Percentiles rank a stretch among this genome's conserved stretches.
phyloP scores from a whole-genome alignment of 2,329 filamentous ascomycete species.

The Colletotrichum kahawae region DNA sequence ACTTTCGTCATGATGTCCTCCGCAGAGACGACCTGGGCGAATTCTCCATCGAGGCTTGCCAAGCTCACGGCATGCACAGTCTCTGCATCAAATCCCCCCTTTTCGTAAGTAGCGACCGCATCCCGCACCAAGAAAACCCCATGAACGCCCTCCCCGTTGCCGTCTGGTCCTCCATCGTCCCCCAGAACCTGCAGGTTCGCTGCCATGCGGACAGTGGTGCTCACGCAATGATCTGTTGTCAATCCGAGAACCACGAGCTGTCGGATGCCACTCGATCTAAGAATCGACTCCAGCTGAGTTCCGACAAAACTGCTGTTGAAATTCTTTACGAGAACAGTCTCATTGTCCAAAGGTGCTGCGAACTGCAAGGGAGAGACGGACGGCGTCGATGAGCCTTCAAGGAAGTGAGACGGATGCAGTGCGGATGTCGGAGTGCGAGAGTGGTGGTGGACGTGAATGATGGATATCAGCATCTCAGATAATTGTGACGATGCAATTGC shows the following conservation, averaged over 20 bases:
- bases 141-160: constrained; percentile 29
- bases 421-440: constrained; percentile 37
- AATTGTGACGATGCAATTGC: background rate
- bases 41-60: constrained; percentile 49
- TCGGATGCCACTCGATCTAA: constrained; percentile 36
- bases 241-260: constrained; percentile 47
- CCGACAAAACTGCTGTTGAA: constrained; percentile 53
- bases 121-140: constrained; percentile 45
- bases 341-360: constrained; percentile 32
- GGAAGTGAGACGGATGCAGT: constrained; percentile 38
- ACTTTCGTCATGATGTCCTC: background rate
- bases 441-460: constrained; percentile 52
- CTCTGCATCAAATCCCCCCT: constrained; percentile 47
- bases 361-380: constrained; percentile 32
- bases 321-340: constrained; percentile 45
- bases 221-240: constrained; percentile 55
- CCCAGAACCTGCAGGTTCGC: constrained; percentile 49
- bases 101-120: constrained; percentile 50
- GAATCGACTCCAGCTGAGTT: constrained; percentile 41
- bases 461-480: constrained; percentile 27
- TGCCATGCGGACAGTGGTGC: constrained; percentile 52
- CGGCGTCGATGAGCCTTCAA: constrained; percentile 30
- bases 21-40: constrained; percentile 40
- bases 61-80: constrained; percentile 48
- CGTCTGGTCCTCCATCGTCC: constrained; percentile 31